Evolutionary conservation across 768 basidiomycete species (phyloP).

Genomic region (Trametes meyenii): DNA sequence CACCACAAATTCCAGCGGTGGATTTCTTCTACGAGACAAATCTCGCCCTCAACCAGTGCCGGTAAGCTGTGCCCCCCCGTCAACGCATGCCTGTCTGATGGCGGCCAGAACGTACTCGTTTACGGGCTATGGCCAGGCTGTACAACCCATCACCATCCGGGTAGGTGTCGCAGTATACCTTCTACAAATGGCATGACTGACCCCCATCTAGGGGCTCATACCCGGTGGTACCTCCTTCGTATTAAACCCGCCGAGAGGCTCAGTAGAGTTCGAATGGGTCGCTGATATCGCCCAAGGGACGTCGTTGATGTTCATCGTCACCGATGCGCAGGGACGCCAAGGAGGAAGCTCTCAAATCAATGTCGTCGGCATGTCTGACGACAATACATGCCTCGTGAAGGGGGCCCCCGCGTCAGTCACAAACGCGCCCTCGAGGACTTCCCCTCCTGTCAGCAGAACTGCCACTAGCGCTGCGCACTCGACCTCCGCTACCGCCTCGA

Average conservation of each 20-base stretch:
- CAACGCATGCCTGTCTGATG: background rate
- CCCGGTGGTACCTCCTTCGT: slow-evolving; percentile 30
- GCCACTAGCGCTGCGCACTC: slow-evolving; percentile 6
- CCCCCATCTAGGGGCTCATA: slow-evolving; percentile 26
- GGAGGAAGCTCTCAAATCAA: slow-evolving; percentile 30
- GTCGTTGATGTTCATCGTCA: slow-evolving; percentile 28
- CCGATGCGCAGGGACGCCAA: slow-evolving; percentile 31
- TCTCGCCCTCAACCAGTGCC: slow-evolving; percentile 17
- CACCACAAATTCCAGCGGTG: background rate
- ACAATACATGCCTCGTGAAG: slow-evolving; percentile 29
- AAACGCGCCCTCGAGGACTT: slow-evolving; percentile 39
- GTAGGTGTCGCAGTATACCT: slow-evolving; percentile 15
- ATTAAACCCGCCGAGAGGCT: slow-evolving; percentile 29
- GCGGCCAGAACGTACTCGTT: slow-evolving; percentile 27
- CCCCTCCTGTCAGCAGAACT: slow-evolving; percentile 35
- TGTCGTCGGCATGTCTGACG: slow-evolving; percentile 25
- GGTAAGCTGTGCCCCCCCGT: slow-evolving; percentile 2
- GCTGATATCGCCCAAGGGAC: slow-evolving; percentile 28
- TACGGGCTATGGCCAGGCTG: slow-evolving; percentile 25
- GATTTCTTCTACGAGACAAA: slow-evolving; percentile 15
- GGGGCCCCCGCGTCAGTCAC: slow-evolving; percentile 29
- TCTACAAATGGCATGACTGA: background rate
- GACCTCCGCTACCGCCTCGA: slow-evolving; percentile 17
- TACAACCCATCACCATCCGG: slow-evolving; percentile 31
- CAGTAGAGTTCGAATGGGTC: slow-evolving; percentile 29